Conservation (phyloP, 768 basidiomycete species). For the Kwoniella sp. region DNA sequence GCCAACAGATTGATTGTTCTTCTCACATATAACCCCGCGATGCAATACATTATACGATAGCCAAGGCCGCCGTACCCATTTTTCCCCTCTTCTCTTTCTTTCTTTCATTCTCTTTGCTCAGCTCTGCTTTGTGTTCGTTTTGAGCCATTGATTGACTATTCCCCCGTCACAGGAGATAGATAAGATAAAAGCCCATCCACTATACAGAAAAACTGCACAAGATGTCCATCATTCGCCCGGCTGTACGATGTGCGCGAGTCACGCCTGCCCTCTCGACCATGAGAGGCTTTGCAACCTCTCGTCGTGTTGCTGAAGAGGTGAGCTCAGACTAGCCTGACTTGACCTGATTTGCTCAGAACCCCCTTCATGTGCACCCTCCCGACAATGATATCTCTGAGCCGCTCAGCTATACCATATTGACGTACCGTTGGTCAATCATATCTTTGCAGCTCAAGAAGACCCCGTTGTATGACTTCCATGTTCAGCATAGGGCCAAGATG, state of each 20-base stretch:
- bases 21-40: constrained; percentile 1
- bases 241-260: constrained; percentile 14
- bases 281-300: constrained; percentile 23
- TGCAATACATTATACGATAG: neutral
- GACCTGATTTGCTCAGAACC: no score
- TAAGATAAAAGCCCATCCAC: no score
- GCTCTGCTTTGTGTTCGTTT: no score
- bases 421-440: no score
- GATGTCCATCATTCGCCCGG: constrained; percentile 15
- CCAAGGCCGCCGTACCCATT: neutral
- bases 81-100: neutral
- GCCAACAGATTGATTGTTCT: neutral
- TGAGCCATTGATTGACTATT: neutral
- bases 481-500: constrained; percentile 79
- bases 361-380: no score
- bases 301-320: constrained; percentile 16
- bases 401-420: no score
- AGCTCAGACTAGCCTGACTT: neutral
- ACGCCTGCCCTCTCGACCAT: neutral
- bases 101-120: no score
- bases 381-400: neutral
- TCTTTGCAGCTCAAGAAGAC: constrained; percentile 64
- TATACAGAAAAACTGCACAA: no score
- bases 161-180: no score
- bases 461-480: constrained; percentile 84